Base-by-base conservation (phyloP, 306 rosid species). In the Styphnolobium japonicum region DNA sequence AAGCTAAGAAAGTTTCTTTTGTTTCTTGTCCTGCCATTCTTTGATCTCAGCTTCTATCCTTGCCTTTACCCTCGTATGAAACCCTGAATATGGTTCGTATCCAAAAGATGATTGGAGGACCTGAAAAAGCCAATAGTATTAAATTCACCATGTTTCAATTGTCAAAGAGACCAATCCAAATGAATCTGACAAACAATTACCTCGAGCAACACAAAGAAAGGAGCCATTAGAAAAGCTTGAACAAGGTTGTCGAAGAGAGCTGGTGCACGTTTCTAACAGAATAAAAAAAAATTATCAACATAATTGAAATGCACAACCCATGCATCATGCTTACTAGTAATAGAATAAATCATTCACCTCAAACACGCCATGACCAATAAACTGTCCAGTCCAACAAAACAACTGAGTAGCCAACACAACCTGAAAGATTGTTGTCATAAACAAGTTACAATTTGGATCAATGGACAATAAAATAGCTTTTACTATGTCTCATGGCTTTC, bases 221-320 rank as follows among this genome's bases (percentile, higher is more conserved):
- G 98, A 63, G 90, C 97, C 97, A 92, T 90, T 21, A 95, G 84
- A 75, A 95, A 86, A 39, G 96, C 98, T 86, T 95, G 97, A 11
- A 70, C 85, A 63, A 92, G 96, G 83, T 95, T 95, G 86, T 95
- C 97, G 65, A 91, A 77, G 39, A 91, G 88, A 80, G 97, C 97
- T 4, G 98, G 98, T 40, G 97, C 97, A 53, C 94, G 93, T 92
- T 90, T 91, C 98, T 95, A 45, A 65, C n/a, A 76, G 15, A 40
- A 37, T 23, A 80, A 12, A 45, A 10, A 43, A 7, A 46, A 48
- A 19, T 10, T 10, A 14, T 45, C 1, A 66, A 66, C 67, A 82
- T 16, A 58, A 62, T 55, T n/a, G 53, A 51, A 74, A 53, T 27
- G 33, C 22, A 36, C 10, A 74, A 63, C 15, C 42, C 74, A 34